phyloP scores from a whole-genome alignment of 2,329 filamentous ascomycete genomes.

The Cladosporium phlei region DNA sequence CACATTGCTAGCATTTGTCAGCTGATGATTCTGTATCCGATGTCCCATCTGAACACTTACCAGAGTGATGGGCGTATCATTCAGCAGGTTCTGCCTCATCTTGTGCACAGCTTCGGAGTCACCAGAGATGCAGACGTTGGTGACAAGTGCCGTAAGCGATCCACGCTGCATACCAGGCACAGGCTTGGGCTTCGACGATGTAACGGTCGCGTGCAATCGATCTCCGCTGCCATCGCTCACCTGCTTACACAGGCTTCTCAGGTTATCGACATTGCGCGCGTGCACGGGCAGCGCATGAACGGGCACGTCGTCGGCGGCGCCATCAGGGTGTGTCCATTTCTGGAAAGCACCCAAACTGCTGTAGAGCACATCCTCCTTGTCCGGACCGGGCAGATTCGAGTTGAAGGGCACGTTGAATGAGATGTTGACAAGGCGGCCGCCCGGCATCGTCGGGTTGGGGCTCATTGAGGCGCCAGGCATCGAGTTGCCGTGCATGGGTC shows the following conservation, averaged over 20 bases:
- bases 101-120: slow-evolving; percentile 82
- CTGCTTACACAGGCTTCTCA: slow-evolving; percentile 75
- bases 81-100: slow-evolving; percentile 83
- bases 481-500: slow-evolving; percentile 36
- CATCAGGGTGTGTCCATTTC: slow-evolving; percentile 89
- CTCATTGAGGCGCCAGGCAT: slow-evolving; percentile 31
- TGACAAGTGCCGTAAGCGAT: slow-evolving; percentile 51
- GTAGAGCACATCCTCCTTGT: slow-evolving; percentile 91
- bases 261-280: slow-evolving; percentile 73
- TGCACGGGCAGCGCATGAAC: slow-evolving; percentile 91
- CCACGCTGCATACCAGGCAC: slow-evolving; percentile 49
- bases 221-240: slow-evolving; percentile 62
- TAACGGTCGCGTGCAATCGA: slow-evolving; percentile 75
- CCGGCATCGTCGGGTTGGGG: slow-evolving; percentile 60
- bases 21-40: not conserved
- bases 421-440: slow-evolving; percentile 79
- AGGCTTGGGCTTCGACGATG: slow-evolving; percentile 70
- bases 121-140: slow-evolving; percentile 87
- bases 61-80: slow-evolving; percentile 86
- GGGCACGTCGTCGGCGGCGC: slow-evolving; percentile 75
- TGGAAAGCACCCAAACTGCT: slow-evolving; percentile 82
- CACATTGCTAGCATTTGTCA: slow-evolving; percentile 13
- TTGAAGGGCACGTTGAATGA: slow-evolving; percentile 97
- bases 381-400: slow-evolving; percentile 84
- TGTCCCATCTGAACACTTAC: slow-evolving; percentile 52